Evolutionary conservation across 495 filamentous ascomycete genomes (phyloP), one percentile per base, ranked within the genome.

Genomic region (Aspergillus asperescens): DNA sequence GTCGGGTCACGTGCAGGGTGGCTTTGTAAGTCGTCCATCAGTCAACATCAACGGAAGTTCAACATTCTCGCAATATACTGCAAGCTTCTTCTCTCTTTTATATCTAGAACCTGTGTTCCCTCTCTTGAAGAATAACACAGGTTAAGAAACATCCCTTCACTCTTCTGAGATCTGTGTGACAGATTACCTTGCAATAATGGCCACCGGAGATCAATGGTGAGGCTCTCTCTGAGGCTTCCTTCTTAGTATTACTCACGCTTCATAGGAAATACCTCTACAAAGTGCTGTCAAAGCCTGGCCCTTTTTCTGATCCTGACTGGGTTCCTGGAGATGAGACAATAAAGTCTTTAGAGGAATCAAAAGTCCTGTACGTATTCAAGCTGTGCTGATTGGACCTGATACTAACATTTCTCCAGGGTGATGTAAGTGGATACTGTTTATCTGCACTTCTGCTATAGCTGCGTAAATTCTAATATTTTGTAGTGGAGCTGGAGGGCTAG

Each of bases 401-500:
- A 55, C 63, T 72, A 58, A 75, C 43, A 23, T 37, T 22, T 23
- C 18, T 38, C 0, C 25, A 73, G 70, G 47, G 70, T 73, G 23
- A 73, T 73, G 70, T 73, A 46, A 32, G 67, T 66, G 19, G 8
- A 23, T 18, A 7, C 6, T 38, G 19, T 7, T 4, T 5, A 5
- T 9, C 28, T 27, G 19, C 5, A 18, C 2, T 13, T 23, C 22
- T 5, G 24, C 44, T 8, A 46, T 10, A 23, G 37, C 37, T 39
- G 18, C 60, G 43, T 59, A 25, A 60, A n/a, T 13, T 41, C 0
- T 39, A 24, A 25, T 25, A 49, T 1, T n/a, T 13, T 15, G 19
- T 51, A 96, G 88, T 51, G 94, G 94, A 35, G 94, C 94, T 56
- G 94, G 94, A 52, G 94, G 94, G 9, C 67, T 99, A 57, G 94